A percentile compares a stretch with the other conserved stretches of the same genome.
phyloP scores from a whole-genome alignment of 106 monocot species.

The Platanthera zijinensis region DNA sequence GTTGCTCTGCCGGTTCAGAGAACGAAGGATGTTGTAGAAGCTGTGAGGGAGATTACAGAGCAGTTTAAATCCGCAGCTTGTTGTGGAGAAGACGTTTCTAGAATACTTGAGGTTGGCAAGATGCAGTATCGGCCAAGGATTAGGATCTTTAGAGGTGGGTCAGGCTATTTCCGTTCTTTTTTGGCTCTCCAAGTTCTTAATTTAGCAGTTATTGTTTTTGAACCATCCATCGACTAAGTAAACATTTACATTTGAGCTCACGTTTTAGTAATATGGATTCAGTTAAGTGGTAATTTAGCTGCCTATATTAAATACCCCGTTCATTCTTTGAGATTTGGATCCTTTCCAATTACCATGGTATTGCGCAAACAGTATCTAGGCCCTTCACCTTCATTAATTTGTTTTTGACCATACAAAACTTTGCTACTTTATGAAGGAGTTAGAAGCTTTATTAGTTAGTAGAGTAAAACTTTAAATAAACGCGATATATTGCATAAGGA shows the following conservation, averaged over 20 bases:
- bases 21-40: conserved; percentile 51
- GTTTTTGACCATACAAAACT: not conserved
- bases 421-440: not conserved
- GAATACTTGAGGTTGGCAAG: conserved; percentile 66
- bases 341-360: too few relatives aligned
- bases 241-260: not conserved
- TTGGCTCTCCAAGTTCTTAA: not conserved
- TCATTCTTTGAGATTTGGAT: too few relatives aligned
- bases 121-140: conserved; percentile 32
- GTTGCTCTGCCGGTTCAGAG: conserved; percentile 15
- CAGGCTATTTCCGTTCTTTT: not conserved
- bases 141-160: conserved; percentile 49
- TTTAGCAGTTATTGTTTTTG: not conserved
- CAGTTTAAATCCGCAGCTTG: conserved; percentile 47
- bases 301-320: too few relatives aligned
- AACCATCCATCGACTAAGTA: not conserved
- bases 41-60: conserved; percentile 59
- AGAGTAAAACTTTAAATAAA: not conserved
- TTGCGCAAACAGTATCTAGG: too few relatives aligned
- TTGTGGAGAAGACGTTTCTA: conserved; percentile 51
- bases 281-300: too few relatives aligned
- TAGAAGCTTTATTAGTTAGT: not conserved
- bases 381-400: too few relatives aligned
- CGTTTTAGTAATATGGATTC: too few relatives aligned
- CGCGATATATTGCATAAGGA: not conserved